Base-by-base conservation (phyloP, 1,284 basidiomycete species). In the Cutaneotrichosporon sp. region DNA sequence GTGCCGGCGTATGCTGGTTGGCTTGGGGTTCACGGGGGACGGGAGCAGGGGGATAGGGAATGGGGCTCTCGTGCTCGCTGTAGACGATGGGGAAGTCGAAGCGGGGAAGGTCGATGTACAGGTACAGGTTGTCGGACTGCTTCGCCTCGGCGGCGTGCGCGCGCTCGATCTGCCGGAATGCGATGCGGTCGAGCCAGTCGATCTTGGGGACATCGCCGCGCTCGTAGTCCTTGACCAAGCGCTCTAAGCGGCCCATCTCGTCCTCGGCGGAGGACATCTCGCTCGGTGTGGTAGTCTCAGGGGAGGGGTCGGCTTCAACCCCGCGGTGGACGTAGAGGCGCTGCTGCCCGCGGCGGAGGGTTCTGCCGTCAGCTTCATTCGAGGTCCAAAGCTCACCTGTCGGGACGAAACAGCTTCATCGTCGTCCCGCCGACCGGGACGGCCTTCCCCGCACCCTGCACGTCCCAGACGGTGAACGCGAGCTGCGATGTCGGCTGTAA, bases 61-160 rank as follows among this genome's bases (percentile, higher is more conserved):
- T 65, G 3, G 58, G 63, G 25, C 71, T 69, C 65, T 80, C 78
- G 69, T 89, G 86, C 80, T 97, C 95, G 64, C 89, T 91, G 77
- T 91, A 99, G 51, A 99, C 89, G n/a, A 99, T 89, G 0, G 97
- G 95, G 74, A 97, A 95, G 74, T 98, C 95, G 72, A 97, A 99
- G n/a, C 92, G 86, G 0, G 95, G 97, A 38, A 99, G 78, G 79
- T 99, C 95, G 50, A 99, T 87, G 75, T 98, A 98, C 5, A 99
- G 84, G 72, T 92, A 97, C 25, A 97, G 81, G 69, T 91, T 90
- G 63, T 93, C 87, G 0, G 92, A 95, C 74, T 92, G 93, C 70
- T 87, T 87, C 0, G 91, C 87, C 77, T 95, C 92, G 8, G 87
- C 92, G 1, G 90, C 86, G 77, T 97, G 93, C 27, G 93, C 87